These are phyloP conservation scores for Arthrobotrys musiformis DNA, from an alignment of 2,329 filamentous ascomycete genomes.

Conservation along the genomic window DNA sequence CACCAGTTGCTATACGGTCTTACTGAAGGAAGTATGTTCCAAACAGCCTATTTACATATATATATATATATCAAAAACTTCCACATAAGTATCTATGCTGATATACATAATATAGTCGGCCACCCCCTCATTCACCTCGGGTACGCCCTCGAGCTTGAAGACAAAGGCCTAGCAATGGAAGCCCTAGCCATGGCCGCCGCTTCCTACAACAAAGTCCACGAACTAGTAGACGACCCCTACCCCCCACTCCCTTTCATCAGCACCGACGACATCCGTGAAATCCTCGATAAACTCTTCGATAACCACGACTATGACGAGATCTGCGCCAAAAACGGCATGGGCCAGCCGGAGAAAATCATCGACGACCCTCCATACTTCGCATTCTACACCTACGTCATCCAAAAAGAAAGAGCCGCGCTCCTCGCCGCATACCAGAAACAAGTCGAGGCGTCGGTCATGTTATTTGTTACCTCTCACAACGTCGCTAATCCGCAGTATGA, in stretches of 20 bases:
- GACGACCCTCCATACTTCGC: conserved; percentile 72
- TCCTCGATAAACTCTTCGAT: conserved; percentile 74
- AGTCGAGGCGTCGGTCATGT: conserved; percentile 67
- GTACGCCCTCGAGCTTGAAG: conserved; percentile 89
- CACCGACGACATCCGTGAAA: conserved; percentile 70
- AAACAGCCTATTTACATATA: not conserved
- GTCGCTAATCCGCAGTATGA: conserved; percentile 74
- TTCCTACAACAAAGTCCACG: conserved; percentile 71
- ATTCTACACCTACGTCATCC: conserved; percentile 31
- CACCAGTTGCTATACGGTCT: conserved; percentile 76
- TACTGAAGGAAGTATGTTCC: conserved; percentile 76
- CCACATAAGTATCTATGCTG: conserved; percentile 11
- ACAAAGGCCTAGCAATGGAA: conserved; percentile 87
- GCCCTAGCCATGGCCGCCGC: conserved; percentile 76
- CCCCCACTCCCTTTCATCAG: conserved; percentile 43
- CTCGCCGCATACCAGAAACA: conserved; percentile 44
- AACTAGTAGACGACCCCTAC: conserved; percentile 74
- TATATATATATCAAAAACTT: not conserved
- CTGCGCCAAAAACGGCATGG: conserved; percentile 69
- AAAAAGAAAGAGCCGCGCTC: conserved; percentile 8
- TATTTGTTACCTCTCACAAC: conserved; percentile 70
- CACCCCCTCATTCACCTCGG: conserved; percentile 37
- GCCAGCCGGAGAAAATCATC: conserved; percentile 76
- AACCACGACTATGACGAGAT: conserved; percentile 78
- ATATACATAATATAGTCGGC: conserved; percentile 15